Percentiles rank a stretch among this genome's conserved stretches.
These are phyloP conservation scores for Narthecium ossifragum DNA, from an alignment of 106 monocot species.

Conservation along the genomic window DNA sequence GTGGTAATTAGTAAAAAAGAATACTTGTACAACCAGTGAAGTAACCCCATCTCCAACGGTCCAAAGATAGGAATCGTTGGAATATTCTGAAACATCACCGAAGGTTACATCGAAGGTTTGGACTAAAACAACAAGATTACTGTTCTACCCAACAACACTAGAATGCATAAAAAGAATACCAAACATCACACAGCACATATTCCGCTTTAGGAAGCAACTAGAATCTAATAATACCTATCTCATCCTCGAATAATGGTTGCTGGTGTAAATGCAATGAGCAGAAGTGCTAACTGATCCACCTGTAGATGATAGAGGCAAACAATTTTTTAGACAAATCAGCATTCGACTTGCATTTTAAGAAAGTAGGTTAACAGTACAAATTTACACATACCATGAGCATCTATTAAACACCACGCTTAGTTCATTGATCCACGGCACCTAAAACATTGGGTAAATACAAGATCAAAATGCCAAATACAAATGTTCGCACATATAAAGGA, in stretches of 20 bases:
- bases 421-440: conserved; percentile 40
- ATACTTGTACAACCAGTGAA: too few species aligned
- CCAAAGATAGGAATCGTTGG: too few species aligned
- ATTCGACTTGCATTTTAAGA: not conserved
- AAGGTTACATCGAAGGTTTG: too few species aligned
- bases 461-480: not conserved
- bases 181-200: not conserved
- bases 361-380: not conserved
- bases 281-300: not conserved
- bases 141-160: too few species aligned
- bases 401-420: not conserved
- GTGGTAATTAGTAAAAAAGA: too few species aligned
- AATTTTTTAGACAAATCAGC: too few species aligned
- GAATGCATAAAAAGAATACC: too few species aligned
- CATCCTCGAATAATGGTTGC: not conserved
- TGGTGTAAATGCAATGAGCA: not conserved
- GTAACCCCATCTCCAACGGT: too few species aligned
- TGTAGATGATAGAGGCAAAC: not conserved
- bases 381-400: not conserved
- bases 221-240: not conserved
- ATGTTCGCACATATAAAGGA: too few species aligned
- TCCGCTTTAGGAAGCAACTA: not conserved
- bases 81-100: too few species aligned
- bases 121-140: too few species aligned
- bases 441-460: conserved; percentile 9